These are phyloP conservation scores for Gynostemma pentaphyllum DNA, from an alignment of 306 rosid genomes.

Conservation along the genomic window DNA sequence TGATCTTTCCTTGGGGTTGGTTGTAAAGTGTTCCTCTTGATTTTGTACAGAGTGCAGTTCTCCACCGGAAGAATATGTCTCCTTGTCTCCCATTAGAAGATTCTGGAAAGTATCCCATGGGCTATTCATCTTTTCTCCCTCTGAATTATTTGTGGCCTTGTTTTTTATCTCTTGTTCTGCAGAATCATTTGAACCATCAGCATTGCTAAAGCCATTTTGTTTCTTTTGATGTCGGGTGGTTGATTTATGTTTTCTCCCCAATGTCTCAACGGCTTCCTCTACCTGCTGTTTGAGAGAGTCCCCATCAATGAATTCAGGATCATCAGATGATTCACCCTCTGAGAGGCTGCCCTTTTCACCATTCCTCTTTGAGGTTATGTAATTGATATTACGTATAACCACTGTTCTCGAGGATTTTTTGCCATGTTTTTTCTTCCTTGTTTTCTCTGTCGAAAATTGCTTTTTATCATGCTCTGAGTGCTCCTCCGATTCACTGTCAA, in stretches of 20 bases:
- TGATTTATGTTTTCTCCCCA: slow-evolving; percentile 69
- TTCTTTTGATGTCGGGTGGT: slow-evolving; percentile 38
- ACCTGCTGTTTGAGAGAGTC: slow-evolving; percentile 74
- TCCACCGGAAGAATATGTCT: slow-evolving; percentile 18
- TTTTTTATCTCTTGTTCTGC: slow-evolving; percentile 21
- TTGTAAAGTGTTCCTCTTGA: slow-evolving; percentile 33
- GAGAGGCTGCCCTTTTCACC: slow-evolving; percentile 54
- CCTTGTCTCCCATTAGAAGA: slow-evolving; percentile 74
- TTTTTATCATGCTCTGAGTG: slow-evolving; percentile 29
- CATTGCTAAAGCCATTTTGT: slow-evolving; percentile 26
- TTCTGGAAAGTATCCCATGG: slow-evolving; percentile 89
- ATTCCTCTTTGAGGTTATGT: slow-evolving; percentile 77
- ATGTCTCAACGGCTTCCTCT: slow-evolving; percentile 71
- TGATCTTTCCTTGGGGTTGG: slow-evolving; percentile 32
- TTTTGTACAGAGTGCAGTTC: slow-evolving; percentile 25
- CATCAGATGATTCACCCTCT: slow-evolving; percentile 53
- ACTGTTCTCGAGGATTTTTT: slow-evolving; percentile 81
- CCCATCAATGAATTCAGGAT: slow-evolving; percentile 55
- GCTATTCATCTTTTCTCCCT: slow-evolving; percentile 33
- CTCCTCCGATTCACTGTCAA: slow-evolving; percentile 50
- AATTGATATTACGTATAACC: slow-evolving; percentile 90
- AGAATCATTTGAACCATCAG: slow-evolving; percentile 25
- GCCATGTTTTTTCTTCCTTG: slow-evolving; percentile 42
- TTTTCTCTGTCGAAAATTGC: slow-evolving; percentile 29
- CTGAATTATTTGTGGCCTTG: slow-evolving; percentile 17